These are phyloP conservation scores for Cyberlindnera galapagoensis DNA, from an alignment of 805 yeast species.

Conservation along the genomic window DNA sequence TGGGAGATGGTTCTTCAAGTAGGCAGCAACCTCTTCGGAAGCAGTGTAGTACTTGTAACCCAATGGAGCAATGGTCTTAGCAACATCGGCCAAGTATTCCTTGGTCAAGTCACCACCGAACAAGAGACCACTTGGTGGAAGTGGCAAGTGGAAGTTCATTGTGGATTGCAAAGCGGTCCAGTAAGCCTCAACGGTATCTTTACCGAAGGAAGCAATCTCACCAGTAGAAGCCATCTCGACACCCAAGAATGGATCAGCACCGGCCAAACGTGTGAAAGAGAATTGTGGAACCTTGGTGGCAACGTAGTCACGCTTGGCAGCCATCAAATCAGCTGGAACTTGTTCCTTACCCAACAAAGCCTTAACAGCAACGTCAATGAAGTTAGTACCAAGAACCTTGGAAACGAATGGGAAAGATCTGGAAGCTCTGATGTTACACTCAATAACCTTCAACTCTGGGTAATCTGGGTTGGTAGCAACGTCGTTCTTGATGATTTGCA, in stretches of 20 bases:
- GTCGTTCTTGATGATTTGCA: constrained; percentile 87
- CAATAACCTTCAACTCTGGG: constrained; percentile 85
- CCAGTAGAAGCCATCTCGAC: constrained; percentile 99
- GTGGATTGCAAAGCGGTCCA: constrained; percentile 97
- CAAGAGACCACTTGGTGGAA: constrained; percentile 82
- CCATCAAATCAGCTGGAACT: constrained; percentile 80
- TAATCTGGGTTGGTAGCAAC: constrained; percentile 50
- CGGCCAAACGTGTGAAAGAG: constrained; percentile 96
- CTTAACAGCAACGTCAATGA: constrained; percentile 89
- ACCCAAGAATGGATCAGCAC: constrained; percentile 98
- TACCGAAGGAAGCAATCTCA: constrained; percentile 96
- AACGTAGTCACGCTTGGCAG: constrained; percentile 65
- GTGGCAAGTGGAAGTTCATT: constrained; percentile 93
- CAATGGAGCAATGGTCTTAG: constrained; percentile 56
- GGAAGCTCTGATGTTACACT: constrained; percentile 97
- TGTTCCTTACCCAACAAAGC: constrained; percentile 67
- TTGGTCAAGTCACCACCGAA: constrained; percentile 90
- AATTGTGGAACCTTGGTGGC: constrained; percentile 98
- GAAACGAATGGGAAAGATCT: constrained; percentile 99
- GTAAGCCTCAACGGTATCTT: constrained; percentile 80
- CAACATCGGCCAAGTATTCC: constrained; percentile 68
- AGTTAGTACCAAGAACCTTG: constrained; percentile 90
- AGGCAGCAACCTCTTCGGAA: constrained; percentile 61
- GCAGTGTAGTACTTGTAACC: constrained; percentile 84
- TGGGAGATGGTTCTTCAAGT: constrained; percentile 46